Percentiles rank a stretch among this genome's conserved stretches.
Evolutionary conservation across 805 yeast species (phyloP).

Genomic region (Zygotorulaspora chibaensis): DNA sequence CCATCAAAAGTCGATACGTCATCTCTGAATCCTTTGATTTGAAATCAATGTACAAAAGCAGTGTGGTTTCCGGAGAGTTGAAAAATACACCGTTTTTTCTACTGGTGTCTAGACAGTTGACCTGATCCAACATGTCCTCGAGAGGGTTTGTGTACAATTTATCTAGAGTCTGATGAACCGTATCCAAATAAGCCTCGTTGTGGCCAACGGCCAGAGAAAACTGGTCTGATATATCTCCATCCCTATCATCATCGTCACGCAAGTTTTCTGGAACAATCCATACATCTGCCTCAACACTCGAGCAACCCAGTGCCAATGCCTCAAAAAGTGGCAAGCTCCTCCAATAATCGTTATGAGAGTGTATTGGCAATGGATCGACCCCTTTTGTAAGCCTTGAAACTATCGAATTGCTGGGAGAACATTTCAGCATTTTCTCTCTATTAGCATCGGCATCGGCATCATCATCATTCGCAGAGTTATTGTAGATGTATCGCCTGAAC

Average conservation of each 20-base stretch:
- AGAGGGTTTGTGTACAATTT: slow-evolving; percentile 52
- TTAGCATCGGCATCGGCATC: neutral
- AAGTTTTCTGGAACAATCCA: slow-evolving; percentile 38
- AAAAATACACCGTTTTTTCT: slow-evolving; percentile 41
- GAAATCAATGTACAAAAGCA: slow-evolving; percentile 61
- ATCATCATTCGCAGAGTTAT: neutral
- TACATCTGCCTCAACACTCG: slow-evolving; percentile 63
- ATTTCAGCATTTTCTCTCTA: neutral
- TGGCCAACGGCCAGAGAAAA: slow-evolving; percentile 60
- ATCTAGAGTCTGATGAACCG: slow-evolving; percentile 42
- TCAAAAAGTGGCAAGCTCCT: slow-evolving; percentile 53
- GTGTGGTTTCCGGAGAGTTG: slow-evolving; percentile 44
- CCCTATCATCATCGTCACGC: slow-evolving; percentile 22
- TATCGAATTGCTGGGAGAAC: slow-evolving; percentile 16
- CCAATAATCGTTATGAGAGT: slow-evolving; percentile 73
- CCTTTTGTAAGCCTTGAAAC: slow-evolving; percentile 26
- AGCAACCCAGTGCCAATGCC: slow-evolving; percentile 49
- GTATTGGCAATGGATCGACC: slow-evolving; percentile 37
- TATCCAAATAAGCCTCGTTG: slow-evolving; percentile 43
- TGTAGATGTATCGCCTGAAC: slow-evolving; percentile 12
- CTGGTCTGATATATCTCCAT: slow-evolving; percentile 33
- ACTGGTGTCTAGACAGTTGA: slow-evolving; percentile 36
- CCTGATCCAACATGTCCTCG: slow-evolving; percentile 42
- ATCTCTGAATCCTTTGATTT: slow-evolving; percentile 44
- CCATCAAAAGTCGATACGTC: slow-evolving; percentile 45